Conservation (phyloP, 1,284 basidiomycete species). For the Ustilago xerochloae region DNA sequence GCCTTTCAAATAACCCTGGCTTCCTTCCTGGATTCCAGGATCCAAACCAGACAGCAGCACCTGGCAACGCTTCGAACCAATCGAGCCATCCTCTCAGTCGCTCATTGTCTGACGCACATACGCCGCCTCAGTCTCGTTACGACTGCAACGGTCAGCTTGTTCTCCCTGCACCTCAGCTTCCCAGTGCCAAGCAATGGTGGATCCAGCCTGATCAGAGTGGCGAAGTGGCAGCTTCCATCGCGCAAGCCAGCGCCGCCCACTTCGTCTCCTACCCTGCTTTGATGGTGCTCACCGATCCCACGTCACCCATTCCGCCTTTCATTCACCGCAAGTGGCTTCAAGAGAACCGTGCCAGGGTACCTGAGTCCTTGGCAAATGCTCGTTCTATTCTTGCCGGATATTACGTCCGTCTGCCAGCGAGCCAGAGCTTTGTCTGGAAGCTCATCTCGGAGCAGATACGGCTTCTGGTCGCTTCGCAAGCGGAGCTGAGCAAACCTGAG, state of each 20-base stretch:
- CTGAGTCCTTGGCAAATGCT: slow-evolving; percentile 53
- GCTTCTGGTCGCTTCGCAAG: slow-evolving; percentile 9
- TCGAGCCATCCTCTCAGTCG: slow-evolving; percentile 24
- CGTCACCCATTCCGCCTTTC: slow-evolving; percentile 58
- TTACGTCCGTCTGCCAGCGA: slow-evolving; percentile 55
- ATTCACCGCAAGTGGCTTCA: slow-evolving; percentile 64
- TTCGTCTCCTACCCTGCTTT: slow-evolving; percentile 61
- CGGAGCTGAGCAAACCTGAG: slow-evolving; percentile 13
- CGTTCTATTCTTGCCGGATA: slow-evolving; percentile 58
- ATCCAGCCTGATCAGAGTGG: slow-evolving; percentile 40
- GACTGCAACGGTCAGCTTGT: slow-evolving; percentile 41
- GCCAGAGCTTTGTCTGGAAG: slow-evolving; percentile 54
- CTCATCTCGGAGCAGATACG: slow-evolving; percentile 49
- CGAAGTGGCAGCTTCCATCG: slow-evolving; percentile 49
- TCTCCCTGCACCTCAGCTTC: slow-evolving; percentile 31
- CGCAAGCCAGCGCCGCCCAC: slow-evolving; percentile 57
- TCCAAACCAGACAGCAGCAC: neutral
- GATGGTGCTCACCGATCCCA: slow-evolving; percentile 61
- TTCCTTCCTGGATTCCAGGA: slow-evolving; percentile 28
- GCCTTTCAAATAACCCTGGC: slow-evolving; percentile 25
- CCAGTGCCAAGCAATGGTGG: slow-evolving; percentile 57
- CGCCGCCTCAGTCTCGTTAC: slow-evolving; percentile 28
- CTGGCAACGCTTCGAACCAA: neutral
- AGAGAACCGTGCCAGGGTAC: slow-evolving; percentile 41
- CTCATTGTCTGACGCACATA: slow-evolving; percentile 24